Evolutionary conservation across 257 asterid genomes (phyloP), one percentile per base, ranked within the genome.

Genomic region (Marsdenia floribunda): DNA sequence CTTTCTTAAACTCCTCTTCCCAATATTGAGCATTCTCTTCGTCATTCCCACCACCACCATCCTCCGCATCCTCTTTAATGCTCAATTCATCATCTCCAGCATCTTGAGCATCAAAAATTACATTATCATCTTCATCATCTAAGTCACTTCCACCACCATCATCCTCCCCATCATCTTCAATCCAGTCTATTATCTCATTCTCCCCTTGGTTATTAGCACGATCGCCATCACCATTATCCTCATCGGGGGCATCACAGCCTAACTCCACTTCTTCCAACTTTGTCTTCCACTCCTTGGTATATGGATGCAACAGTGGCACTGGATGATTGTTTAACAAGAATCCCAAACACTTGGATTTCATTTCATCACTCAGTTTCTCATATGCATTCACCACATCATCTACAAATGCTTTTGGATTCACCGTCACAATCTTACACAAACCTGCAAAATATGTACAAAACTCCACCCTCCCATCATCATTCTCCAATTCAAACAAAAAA

Each of bases 181-280:
- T 80, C 98, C 98, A 94, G 85, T 94, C 98, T 40, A 88, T 74
- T 8, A 89, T 80, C 81, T 89, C 91, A 40, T 72, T 72, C 67
- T 83, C 92, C 37, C 78, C 87, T 16, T 73, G 44, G 26, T 66
- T 73, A 52, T 79, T 73, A 47, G 77, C 73, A 29, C 33, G 33
- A 29, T 29, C 33, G 42, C 42, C 63, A 65, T 75, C 82, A 66
- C 82, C 91, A 37, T 82, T 80, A 40, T 92, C 71, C 71, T 66
- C 97, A 69, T 94, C 99, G 0, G 99, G 97, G 13, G 99, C 99
- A 71, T 94, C 99, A 47, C 99, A 92, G 10, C 99, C 99, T 86
- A 94, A 78, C 87, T 94, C 99, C 95, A 90, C 80, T 44, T 94
- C 99, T 87, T 94, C 99, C 90, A 92, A 72, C 77, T 79, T 90